Base-by-base conservation (phyloP, 1,284 basidiomycete genomes). In the Laetiporus sulphureus region DNA sequence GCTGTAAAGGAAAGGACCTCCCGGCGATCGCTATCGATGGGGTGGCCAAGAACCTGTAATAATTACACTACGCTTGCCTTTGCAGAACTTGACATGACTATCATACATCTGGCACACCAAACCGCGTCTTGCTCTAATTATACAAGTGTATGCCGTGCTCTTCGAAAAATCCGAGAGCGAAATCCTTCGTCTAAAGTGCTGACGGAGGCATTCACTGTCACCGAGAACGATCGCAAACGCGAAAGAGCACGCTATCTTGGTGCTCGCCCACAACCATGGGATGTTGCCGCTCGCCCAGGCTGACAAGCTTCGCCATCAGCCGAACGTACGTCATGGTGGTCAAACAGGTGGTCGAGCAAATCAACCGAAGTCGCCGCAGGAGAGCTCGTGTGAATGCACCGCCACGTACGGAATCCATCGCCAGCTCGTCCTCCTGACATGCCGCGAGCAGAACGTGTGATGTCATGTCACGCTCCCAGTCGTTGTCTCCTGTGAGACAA, bases 361-460 rank as follows among this genome's bases (percentile, higher is more conserved):
- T 18, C n/a, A n/a, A n/a, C 11, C 40, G 40, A 8, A 41, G 32
- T 13, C 18, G 5, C 15, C 35, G 27, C 2, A 41, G 11, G 22
- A 45, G 12, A 22, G 27, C 18, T 19, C 23, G 12, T 6, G 32
- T 32, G 23, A 37, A 36, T 5, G 40, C 40, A 10, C 40, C 40
- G 5, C 19, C 20, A 18, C 27, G 19, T 5, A 15, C 12, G 10
- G 19, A 27, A 13, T 45, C 48, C 13, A 36, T 27, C 1, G 48
- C 48, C 12, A 25, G 20, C 25, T 49, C 44, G 16, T 38, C 35
- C n/a, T 23, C 31, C 11, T 35, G 36, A 32, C 47, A 49, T 3
- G 47, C 47, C n/a, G 47, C 44, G 2, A 49, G 30, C 16, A 49
- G 44, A 7, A 49, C 45, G 25, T 49, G 47, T 5, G 39, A 45